Percentiles rank a stretch among this genome's conserved stretches.
phyloP scores from a whole-genome alignment of 78 protist genomes.

The Planoprotostelium fungivorum region DNA sequence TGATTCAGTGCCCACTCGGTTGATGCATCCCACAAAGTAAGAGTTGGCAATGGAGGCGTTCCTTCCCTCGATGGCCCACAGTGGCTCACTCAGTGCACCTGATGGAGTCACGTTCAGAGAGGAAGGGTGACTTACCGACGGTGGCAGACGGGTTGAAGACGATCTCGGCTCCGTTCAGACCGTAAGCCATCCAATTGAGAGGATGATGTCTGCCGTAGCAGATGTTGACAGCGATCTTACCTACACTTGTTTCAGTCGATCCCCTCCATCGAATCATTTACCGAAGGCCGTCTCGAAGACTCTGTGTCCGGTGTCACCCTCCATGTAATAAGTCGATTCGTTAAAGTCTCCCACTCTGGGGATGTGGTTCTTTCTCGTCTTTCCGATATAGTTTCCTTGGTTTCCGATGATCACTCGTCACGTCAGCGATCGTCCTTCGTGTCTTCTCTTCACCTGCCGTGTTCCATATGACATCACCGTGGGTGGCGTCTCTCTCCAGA shows the following conservation, averaged over 20 bases:
- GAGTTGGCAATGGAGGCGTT: slow-evolving; percentile 74
- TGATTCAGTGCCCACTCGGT: slow-evolving; percentile 88
- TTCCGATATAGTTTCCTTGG: slow-evolving; percentile 78
- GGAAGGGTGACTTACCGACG: slow-evolving; percentile 35
- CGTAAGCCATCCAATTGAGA: slow-evolving; percentile 83
- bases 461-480: slow-evolving; percentile 79
- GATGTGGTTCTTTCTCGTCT: slow-evolving; percentile 90
- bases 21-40: slow-evolving; percentile 81
- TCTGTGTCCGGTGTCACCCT: slow-evolving; percentile 86
- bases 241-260: not conserved
- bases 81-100: slow-evolving; percentile 79
- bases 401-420: slow-evolving; percentile 80
- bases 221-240: slow-evolving; percentile 83
- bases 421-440: too few species aligned
- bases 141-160: slow-evolving; percentile 94
- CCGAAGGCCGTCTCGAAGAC: slow-evolving; percentile 89
- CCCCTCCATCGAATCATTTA: not conserved
- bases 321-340: slow-evolving; percentile 92
- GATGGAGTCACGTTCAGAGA: not conserved
- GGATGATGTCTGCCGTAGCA: slow-evolving; percentile 96
- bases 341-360: slow-evolving; percentile 97
- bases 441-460: slow-evolving; percentile 80
- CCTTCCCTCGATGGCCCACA: slow-evolving; percentile 93
- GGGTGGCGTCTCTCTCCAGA: slow-evolving; percentile 83
- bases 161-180: slow-evolving; percentile 90